Percentiles rank a stretch among this genome's conserved stretches.
Conservation (phyloP, 257 asterid species). For the Fraxinus anomala region DNA sequence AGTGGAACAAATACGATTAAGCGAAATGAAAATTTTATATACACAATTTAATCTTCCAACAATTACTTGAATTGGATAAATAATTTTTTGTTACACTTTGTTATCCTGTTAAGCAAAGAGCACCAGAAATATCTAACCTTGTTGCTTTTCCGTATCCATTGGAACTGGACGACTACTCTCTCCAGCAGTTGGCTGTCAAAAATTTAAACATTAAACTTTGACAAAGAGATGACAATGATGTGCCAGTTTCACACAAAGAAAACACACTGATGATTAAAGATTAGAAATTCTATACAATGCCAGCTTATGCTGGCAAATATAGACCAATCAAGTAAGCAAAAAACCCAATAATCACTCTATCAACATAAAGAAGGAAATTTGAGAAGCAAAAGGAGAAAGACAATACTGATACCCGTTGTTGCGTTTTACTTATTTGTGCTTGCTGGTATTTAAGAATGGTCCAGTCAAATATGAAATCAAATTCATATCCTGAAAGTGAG, state of each 20-base stretch:
- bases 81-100: background rate
- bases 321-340: background rate
- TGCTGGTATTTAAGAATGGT: slow-evolving; percentile 96
- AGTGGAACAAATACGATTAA: background rate
- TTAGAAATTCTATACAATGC: background rate
- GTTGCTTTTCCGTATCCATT: slow-evolving; percentile 57
- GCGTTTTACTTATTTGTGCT: slow-evolving; percentile 74
- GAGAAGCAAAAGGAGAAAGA: slow-evolving; percentile 21
- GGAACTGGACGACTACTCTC: slow-evolving; percentile 82
- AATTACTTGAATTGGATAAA: background rate
- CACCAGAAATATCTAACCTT: slow-evolving; percentile 50
- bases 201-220: slow-evolving; percentile 19
- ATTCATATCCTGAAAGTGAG: slow-evolving; percentile 71
- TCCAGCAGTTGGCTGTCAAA: slow-evolving; percentile 71
- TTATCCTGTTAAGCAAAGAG: background rate
- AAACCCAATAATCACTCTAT: slow-evolving; percentile 1
- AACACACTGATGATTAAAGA: background rate
- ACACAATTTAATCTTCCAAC: slow-evolving; percentile 1
- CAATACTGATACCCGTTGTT: slow-evolving; percentile 61
- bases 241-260: slow-evolving; percentile 3
- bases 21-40: background rate
- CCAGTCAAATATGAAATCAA: slow-evolving; percentile 95
- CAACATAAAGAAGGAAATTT: slow-evolving; percentile 23
- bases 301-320: slow-evolving; percentile 12
- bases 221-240: slow-evolving; percentile 1